Evolutionary conservation across 176 grass and related monocot species (phyloP).

Genomic region (Zizania latifolia): DNA sequence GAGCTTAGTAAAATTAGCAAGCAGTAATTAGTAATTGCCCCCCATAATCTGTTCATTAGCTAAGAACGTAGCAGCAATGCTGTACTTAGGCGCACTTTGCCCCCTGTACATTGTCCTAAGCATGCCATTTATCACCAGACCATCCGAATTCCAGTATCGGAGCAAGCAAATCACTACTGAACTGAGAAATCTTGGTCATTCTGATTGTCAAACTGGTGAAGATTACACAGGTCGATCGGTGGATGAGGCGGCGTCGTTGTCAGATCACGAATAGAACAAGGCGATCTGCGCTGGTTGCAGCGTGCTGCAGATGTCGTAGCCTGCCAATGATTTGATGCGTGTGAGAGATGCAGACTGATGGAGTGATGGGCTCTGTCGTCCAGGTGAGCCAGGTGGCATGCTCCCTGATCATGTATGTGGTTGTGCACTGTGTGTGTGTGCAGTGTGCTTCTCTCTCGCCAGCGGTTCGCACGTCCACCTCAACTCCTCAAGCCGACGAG

Average conservation of each 20-base stretch:
- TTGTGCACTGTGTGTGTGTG: not conserved
- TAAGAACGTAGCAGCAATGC: not conserved
- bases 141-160: no score
- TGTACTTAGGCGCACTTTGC: slow-evolving; percentile 36
- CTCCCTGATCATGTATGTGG: not conserved
- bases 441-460: not conserved
- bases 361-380: no score
- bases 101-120: slow-evolving; percentile 35
- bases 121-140: no score
- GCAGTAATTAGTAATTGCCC: not conserved
- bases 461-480: slow-evolving; percentile 12
- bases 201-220: no score
- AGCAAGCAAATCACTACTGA: not conserved
- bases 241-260: not conserved
- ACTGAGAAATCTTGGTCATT: no score
- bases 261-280: not conserved
- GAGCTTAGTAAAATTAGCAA: no score
- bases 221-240: not conserved
- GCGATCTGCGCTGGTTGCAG: not conserved
- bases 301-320: no score
- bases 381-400: slow-evolving; percentile 30
- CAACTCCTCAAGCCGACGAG: not conserved
- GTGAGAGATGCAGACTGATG: not conserved
- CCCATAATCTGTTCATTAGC: slow-evolving; percentile 19
- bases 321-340: not conserved